A percentile compares a stretch with the other conserved stretches of the same genome.
Conservation (phyloP, 2,329 filamentous ascomycete species). For the Epichloe sp. region DNA sequence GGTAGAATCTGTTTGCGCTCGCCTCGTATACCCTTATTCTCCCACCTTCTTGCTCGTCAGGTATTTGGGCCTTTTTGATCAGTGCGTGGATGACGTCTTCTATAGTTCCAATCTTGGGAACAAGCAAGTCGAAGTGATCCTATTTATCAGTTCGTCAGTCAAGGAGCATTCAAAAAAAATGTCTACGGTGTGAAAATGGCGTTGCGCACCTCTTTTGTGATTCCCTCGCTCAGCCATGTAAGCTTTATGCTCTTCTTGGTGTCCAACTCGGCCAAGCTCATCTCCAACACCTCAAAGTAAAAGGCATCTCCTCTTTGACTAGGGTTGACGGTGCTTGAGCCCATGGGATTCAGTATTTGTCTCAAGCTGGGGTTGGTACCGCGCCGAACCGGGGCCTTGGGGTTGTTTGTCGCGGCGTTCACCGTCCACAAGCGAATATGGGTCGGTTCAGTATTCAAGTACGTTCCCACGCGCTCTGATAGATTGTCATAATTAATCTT, state of each 20-base stretch:
- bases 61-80: conserved; percentile 66
- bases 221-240: conserved; percentile 75
- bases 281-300: conserved; percentile 88
- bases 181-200: too few relatives aligned
- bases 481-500: conserved; percentile 87
- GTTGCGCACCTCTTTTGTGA: conserved; percentile 64
- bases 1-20: conserved; percentile 71
- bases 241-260: conserved; percentile 81
- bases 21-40: conserved; percentile 73
- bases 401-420: conserved; percentile 60
- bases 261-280: conserved; percentile 84
- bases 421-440: conserved; percentile 89
- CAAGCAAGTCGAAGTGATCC: conserved; percentile 71
- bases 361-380: conserved; percentile 55
- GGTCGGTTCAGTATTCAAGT: conserved; percentile 64
- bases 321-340: conserved; percentile 51
- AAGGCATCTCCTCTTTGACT: conserved; percentile 64
- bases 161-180: not conserved
- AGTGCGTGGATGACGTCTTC: conserved; percentile 65
- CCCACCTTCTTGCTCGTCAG: conserved; percentile 56
- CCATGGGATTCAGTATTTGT: conserved; percentile 65
- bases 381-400: conserved; percentile 67
- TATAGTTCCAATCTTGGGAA: conserved; percentile 73
- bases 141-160: conserved; percentile 18
- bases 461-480: conserved; percentile 67